phyloP scores from a whole-genome alignment of 2,329 filamentous ascomycete genomes.

The Hypoxylon sp. region DNA sequence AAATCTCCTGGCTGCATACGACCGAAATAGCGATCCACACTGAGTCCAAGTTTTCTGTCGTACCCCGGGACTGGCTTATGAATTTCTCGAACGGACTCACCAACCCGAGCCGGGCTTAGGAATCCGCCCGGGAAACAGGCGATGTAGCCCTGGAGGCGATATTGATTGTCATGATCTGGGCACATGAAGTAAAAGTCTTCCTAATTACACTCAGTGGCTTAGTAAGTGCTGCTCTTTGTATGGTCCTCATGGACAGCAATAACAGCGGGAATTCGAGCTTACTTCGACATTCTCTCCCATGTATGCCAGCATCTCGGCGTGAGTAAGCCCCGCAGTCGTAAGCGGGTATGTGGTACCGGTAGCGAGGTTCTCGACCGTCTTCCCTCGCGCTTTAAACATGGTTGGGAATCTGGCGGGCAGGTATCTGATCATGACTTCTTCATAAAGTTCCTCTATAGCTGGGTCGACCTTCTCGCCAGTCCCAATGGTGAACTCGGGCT shows the following conservation, averaged over 20 bases:
- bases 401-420: slow-evolving; percentile 31
- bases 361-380: slow-evolving; percentile 27
- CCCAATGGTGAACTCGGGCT: slow-evolving; percentile 30
- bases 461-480: slow-evolving; percentile 25
- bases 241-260: not conserved
- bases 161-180: slow-evolving; percentile 25
- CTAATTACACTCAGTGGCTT: slow-evolving; percentile 5
- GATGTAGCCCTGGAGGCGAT: slow-evolving; percentile 32
- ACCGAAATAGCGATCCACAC: slow-evolving; percentile 31
- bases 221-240: not conserved
- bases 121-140: slow-evolving; percentile 34
- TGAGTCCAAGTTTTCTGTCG: slow-evolving; percentile 28
- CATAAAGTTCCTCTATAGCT: slow-evolving; percentile 31
- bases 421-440: slow-evolving; percentile 32
- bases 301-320: slow-evolving; percentile 29
- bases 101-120: slow-evolving; percentile 24
- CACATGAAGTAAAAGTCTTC: slow-evolving; percentile 40
- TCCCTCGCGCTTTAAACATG: slow-evolving; percentile 23
- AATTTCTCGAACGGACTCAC: slow-evolving; percentile 27
- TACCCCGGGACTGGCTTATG: slow-evolving; percentile 30
- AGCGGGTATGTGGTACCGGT: slow-evolving; percentile 24
- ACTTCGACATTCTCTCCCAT: slow-evolving; percentile 34
- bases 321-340: slow-evolving; percentile 23
- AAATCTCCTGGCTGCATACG: slow-evolving; percentile 31
- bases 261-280: not conserved